Conservation (phyloP, 2,329 filamentous ascomycete species). For the Stemphylium lycopersici region DNA sequence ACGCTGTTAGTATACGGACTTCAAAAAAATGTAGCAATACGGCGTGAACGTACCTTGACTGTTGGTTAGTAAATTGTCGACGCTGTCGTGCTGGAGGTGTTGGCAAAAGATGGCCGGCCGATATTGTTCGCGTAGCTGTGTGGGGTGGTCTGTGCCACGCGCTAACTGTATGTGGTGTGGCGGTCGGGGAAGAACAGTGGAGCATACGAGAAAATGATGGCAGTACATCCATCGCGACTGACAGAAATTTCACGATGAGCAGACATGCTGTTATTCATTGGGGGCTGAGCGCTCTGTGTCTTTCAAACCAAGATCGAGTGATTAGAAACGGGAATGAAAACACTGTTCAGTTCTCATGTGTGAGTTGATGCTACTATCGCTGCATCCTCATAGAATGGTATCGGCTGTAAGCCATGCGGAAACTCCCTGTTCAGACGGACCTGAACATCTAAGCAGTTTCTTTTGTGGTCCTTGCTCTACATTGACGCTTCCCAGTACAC, state of each 20-base stretch:
- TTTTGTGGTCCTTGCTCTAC: background rate
- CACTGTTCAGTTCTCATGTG: too few relatives aligned
- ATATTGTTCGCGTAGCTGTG: constrained; percentile 28
- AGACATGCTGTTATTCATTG: too few relatives aligned
- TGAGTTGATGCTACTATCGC: too few relatives aligned
- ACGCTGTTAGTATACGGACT: constrained; percentile 27
- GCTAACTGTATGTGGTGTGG: constrained; percentile 2
- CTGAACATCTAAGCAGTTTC: background rate
- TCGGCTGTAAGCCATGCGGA: background rate
- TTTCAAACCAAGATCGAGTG: too few relatives aligned
- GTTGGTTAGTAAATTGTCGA: constrained; percentile 44
- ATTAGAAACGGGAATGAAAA: too few relatives aligned
- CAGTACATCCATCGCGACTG: background rate
- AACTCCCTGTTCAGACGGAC: background rate
- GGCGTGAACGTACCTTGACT: constrained; percentile 42
- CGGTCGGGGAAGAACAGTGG: background rate
- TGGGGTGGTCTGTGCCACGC: constrained; percentile 23
- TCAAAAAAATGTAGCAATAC: background rate
- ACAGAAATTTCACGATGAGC: background rate
- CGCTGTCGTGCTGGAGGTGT: constrained; percentile 28
- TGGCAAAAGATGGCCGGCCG: constrained; percentile 21
- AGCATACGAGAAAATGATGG: background rate
- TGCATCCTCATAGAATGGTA: too few relatives aligned
- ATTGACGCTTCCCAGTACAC: background rate
- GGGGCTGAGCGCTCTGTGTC: too few relatives aligned